Conservation (phyloP, 257 asterid species). For the Solanum etuberosum region DNA sequence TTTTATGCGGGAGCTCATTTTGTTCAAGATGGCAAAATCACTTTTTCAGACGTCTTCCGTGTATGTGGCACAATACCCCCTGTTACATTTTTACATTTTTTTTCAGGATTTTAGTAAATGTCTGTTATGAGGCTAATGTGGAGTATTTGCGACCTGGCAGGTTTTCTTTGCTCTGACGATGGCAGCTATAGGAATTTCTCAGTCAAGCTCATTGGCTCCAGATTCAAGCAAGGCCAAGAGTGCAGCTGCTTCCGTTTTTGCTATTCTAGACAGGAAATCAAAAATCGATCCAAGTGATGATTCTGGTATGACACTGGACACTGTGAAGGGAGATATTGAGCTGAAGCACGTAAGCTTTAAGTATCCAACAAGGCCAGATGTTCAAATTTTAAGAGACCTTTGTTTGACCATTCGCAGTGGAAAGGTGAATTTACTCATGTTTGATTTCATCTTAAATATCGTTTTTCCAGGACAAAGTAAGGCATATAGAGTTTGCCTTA, state of each 20-base stretch:
- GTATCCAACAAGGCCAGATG: conserved; percentile 78
- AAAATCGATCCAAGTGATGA: conserved; percentile 75
- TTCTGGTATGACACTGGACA: conserved; percentile 56
- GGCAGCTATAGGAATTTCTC: conserved; percentile 83
- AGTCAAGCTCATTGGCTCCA: conserved; percentile 76
- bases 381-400: conserved; percentile 57
- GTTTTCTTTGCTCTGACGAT: conserved; percentile 79
- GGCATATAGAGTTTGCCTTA: background rate
- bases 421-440: conserved; percentile 30
- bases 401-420: conserved; percentile 60
- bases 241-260: conserved; percentile 67
- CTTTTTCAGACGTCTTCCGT: conserved; percentile 63
- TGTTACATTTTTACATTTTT: background rate
- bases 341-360: conserved; percentile 55
- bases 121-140: background rate
- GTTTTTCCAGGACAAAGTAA: background rate
- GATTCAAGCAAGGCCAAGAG: conserved; percentile 78
- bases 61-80: conserved; percentile 23
- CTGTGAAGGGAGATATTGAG: conserved; percentile 72
- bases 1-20: conserved; percentile 89
- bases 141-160: conserved; percentile 25
- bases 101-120: background rate
- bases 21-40: conserved; percentile 53
- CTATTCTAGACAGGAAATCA: conserved; percentile 59
- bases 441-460: background rate